Evolutionary conservation across 768 basidiomycete genomes (phyloP), one percentile per base, ranked within the genome.

Genomic region (Astraeus odoratus): DNA sequence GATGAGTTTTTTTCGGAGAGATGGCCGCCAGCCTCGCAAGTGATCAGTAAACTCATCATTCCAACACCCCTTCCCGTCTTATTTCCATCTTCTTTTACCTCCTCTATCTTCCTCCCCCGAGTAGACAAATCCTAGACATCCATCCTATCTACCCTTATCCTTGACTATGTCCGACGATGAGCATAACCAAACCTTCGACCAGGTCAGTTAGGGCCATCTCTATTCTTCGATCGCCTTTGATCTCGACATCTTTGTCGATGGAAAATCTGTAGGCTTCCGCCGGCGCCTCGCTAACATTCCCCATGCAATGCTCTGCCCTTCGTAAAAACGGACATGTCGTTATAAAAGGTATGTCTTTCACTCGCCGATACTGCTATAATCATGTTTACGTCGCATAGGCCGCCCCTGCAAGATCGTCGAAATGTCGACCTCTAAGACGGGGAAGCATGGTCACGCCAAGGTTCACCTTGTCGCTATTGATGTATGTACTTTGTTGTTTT

Each of bases 381-480:
- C 31, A 44, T 38, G 31, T 38, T 46, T 18, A 42, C 39, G 39
- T 20, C 53, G 22, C 20, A 22, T 34, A 86, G 85, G 75, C 56
- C 82, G 93, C 57, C 94, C 94, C 55, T 98, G 94, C 88, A 98
- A 98, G 77, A 92, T 92, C 71, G 83, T 93, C 58, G 93, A 96
- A 67, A 97, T 96, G 94, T 95, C 92, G 52, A 96, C 94, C 73
- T 98, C 94, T 67, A 98, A 98, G 82, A 95, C 93, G 39, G 94
- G 95, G 59, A 98, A 98, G 81, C 95, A 98, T 76, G 95, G 95
- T 59, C 95, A 99, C 75, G 95, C 96, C 69, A 99, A 98, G 73
- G 96, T 98, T 63, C 93, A 98, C 72, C 79, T 99, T 52, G 80
- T 97, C 57, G 96, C 83, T 65, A 88, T 90, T 65, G 96, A 99